phyloP scores from a whole-genome alignment of 495 filamentous ascomycete genomes.

The Cercophora newfieldiana region DNA sequence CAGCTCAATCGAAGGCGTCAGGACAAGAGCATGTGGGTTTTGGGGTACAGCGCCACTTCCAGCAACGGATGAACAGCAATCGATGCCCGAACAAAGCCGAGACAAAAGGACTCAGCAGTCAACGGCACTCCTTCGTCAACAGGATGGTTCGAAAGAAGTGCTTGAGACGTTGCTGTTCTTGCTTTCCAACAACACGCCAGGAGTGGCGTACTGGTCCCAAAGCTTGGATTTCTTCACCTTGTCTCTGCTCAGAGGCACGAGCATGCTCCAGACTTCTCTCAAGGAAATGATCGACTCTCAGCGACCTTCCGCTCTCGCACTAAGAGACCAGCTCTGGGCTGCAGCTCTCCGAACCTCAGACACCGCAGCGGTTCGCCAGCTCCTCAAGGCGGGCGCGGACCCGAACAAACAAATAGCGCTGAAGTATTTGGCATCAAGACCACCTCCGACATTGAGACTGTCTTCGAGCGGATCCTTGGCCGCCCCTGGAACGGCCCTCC shows the following conservation, averaged over 20 bases:
- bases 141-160: not conserved
- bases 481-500: not conserved
- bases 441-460: not conserved
- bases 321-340: slow-evolving; percentile 1
- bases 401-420: not conserved
- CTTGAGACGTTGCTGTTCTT: slow-evolving; percentile 1
- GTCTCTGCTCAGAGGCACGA: not conserved
- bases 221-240: not conserved
- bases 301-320: not conserved
- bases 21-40: not conserved
- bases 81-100: not conserved
- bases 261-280: not conserved
- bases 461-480: not conserved
- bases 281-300: not conserved
- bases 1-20: not conserved
- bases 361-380: not conserved
- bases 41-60: not conserved
- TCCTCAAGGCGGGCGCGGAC: not conserved
- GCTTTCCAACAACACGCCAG: slow-evolving; percentile 5
- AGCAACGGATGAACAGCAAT: not conserved
- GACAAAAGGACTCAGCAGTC: not conserved
- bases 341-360: not conserved
- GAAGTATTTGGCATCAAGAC: not conserved
- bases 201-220: not conserved
- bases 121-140: not conserved